Base-by-base conservation (phyloP, 805 yeast genomes). In the Candida lessepsii region DNA sequence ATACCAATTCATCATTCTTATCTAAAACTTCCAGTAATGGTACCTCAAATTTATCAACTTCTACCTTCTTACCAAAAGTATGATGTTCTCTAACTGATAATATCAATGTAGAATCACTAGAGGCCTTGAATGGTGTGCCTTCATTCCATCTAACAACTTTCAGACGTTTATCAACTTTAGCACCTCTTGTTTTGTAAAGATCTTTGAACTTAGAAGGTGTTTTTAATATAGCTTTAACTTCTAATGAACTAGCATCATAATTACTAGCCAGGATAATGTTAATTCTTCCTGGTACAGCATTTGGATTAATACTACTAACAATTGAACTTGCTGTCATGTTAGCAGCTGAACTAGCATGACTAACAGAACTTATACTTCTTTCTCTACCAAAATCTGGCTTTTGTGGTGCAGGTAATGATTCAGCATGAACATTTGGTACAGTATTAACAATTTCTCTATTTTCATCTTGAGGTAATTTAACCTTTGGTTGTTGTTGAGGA, bases 41-140 rank as follows among this genome's bases (percentile, higher is more conserved):
- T 21, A 87, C 51, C 27, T 76, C 67, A 7, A 79, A 80, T 34
- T 70, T 70, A 9, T 84, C 95, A 29, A 88, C 40, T 41, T 78
- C 85, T 19, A 68, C 65, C 49, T 78, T 82, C 54, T 83, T 81
- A 27, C 95, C 89, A 50, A 90, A 73, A 2, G 79, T 74, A 57
- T 86, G 93, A 53, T 78, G 84, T 24, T 81, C 78, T 29, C 78
- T 69, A 19, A 86, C 76, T 29, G 71, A 70, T 53, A 91, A 76
- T 2, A 77, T 65, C 29, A 90, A 53, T 40, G 67, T 72, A 3
- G 82, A 81, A 9, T 76, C 82, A 4, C 80, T 61, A 4, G 82
- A 69, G 4, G 91, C 81, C 53, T 76, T 80, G 67, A 90, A 85
- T 4, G 81, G 70, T 44, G 75, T 68, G 15, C 80, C 67, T 54